Percentiles rank a stretch among this genome's conserved stretches.
These are phyloP conservation scores for Nicotiana attenuata DNA, from an alignment of 257 asterid species.

Conservation along the genomic window DNA sequence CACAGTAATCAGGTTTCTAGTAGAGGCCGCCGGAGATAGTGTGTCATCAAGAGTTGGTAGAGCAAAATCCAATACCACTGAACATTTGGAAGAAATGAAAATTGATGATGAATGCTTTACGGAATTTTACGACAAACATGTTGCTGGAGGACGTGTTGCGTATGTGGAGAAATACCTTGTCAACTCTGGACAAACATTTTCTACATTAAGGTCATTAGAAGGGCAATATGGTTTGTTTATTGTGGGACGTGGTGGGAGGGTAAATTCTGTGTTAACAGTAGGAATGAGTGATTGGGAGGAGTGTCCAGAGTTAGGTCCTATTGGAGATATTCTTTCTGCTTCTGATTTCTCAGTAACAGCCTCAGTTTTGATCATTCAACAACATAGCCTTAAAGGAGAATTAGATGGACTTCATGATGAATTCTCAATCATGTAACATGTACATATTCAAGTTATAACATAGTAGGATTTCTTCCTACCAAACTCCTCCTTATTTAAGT, in stretches of 20 bases:
- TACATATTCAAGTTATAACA: not conserved
- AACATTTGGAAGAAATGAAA: conserved; percentile 84
- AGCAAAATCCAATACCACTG: conserved; percentile 62
- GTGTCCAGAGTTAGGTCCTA: conserved; percentile 91
- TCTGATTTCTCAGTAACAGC: conserved; percentile 72
- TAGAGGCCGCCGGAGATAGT: conserved; percentile 64
- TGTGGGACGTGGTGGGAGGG: conserved; percentile 86
- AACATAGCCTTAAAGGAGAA: conserved; percentile 74
- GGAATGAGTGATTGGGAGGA: conserved; percentile 99
- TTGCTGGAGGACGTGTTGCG: conserved; percentile 80
- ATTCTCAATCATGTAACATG: conserved; percentile 67
- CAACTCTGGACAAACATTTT: conserved; percentile 85
- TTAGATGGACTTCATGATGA: conserved; percentile 87
- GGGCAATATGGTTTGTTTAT: conserved; percentile 82
- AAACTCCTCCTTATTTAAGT: not conserved
- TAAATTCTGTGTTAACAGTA: conserved; percentile 62
- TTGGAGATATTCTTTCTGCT: conserved; percentile 87
- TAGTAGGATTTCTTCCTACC: not conserved
- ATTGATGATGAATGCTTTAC: conserved; percentile 86
- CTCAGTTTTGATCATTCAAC: conserved; percentile 81
- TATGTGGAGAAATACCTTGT: conserved; percentile 84
- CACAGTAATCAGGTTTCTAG: conserved; percentile 72
- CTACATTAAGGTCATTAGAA: conserved; percentile 67
- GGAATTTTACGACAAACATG: conserved; percentile 72
- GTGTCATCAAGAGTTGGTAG: conserved; percentile 59